These are phyloP conservation scores for Aspergillus hiratsukae DNA, from an alignment of 2,329 filamentous ascomycete genomes.

Conservation along the genomic window DNA sequence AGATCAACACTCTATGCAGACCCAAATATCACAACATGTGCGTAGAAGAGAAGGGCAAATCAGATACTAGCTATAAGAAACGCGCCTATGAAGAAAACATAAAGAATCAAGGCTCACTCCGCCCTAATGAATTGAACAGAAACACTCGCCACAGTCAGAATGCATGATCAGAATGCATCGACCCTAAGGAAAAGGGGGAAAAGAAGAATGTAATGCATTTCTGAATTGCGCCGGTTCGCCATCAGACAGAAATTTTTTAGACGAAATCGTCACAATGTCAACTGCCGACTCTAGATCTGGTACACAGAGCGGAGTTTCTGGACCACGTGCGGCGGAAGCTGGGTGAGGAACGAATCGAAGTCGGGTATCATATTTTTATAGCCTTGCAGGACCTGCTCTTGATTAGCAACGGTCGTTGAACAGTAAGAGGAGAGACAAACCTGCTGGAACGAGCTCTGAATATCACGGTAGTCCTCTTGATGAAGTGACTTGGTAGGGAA, in stretches of 20 bases:
- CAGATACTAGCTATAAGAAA: slow-evolving; percentile 11
- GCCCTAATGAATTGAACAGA: slow-evolving; percentile 1
- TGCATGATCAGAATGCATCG: background rate
- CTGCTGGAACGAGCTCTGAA: slow-evolving; percentile 70
- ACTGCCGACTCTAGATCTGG: slow-evolving; percentile 32
- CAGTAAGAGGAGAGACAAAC: slow-evolving; percentile 48
- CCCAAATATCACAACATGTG: slow-evolving; percentile 5
- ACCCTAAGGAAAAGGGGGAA: background rate
- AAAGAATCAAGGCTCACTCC: slow-evolving; percentile 1
- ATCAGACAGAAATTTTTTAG: slow-evolving; percentile 4
- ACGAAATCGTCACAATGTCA: slow-evolving; percentile 13
- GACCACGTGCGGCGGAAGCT: slow-evolving; percentile 35
- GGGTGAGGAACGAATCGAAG: slow-evolving; percentile 43
- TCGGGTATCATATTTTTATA: slow-evolving; percentile 47
- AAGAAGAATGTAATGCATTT: slow-evolving; percentile 12
- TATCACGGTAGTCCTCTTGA: slow-evolving; percentile 55
- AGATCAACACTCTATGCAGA: slow-evolving; percentile 9
- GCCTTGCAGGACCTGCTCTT: slow-evolving; percentile 39
- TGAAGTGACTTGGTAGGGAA: slow-evolving; percentile 60
- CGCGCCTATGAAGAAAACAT: background rate
- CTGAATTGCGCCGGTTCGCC: slow-evolving; percentile 21
- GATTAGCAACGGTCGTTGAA: background rate
- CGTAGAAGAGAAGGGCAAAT: slow-evolving; percentile 8
- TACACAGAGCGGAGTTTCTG: slow-evolving; percentile 42
- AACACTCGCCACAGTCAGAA: background rate